These are phyloP conservation scores for Hypoxylon sp. DNA, from an alignment of 2,329 filamentous ascomycete genomes.

Conservation along the genomic window DNA sequence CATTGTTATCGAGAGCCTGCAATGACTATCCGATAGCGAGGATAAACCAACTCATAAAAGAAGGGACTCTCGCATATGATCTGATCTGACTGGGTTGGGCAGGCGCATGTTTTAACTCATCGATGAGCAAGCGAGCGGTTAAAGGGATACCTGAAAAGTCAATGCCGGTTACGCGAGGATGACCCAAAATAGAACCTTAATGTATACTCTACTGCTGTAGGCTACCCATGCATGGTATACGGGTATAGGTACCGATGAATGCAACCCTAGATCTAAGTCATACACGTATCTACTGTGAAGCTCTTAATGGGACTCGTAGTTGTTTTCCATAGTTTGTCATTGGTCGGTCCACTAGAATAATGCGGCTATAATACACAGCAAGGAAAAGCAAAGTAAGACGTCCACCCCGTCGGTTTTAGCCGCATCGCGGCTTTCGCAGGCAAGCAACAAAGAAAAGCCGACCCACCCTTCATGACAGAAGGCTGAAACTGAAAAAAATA, in stretches of 20 bases:
- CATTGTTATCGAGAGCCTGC: constrained; percentile 85
- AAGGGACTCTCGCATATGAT: constrained; percentile 35
- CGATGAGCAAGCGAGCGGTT: neutral
- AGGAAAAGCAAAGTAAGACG: neutral
- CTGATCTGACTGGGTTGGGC: constrained; percentile 1
- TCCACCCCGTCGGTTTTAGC: neutral
- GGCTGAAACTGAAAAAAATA: neutral
- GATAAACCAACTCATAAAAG: constrained; percentile 1
- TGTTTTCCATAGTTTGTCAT: neutral
- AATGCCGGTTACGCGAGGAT: constrained; percentile 17
- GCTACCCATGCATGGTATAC: neutral
- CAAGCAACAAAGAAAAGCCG: neutral
- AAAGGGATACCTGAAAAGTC: neutral
- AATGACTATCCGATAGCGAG: constrained; percentile 56
- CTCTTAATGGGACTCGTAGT: neutral
- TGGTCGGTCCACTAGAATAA: neutral
- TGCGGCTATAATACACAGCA: neutral
- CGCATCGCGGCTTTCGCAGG: neutral
- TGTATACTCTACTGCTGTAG: constrained; percentile 8
- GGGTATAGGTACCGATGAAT: neutral
- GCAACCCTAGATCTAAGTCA: neutral
- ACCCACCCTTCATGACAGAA: neutral
- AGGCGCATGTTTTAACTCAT: constrained; percentile 13
- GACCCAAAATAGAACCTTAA: constrained; percentile 21
- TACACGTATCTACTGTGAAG: too few relatives aligned